phyloP scores from a whole-genome alignment of 257 asterid species.

The Salvia miltiorrhiza region DNA sequence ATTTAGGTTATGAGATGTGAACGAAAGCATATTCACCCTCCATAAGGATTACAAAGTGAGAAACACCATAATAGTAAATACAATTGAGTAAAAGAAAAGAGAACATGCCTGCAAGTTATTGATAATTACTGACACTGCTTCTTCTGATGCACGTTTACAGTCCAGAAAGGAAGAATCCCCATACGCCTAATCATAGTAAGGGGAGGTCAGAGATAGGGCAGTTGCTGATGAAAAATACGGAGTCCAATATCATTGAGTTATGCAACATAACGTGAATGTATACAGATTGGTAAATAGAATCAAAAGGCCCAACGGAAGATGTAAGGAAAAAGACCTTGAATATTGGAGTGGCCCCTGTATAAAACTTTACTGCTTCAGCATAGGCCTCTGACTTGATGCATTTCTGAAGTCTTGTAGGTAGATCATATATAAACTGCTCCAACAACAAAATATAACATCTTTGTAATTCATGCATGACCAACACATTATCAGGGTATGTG shows the following conservation, averaged over 20 bases:
- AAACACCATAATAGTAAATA: constrained; percentile 12
- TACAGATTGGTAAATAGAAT: constrained; percentile 11
- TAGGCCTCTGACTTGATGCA: constrained; percentile 95
- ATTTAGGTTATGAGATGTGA: neutral
- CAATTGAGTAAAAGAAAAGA: constrained; percentile 11
- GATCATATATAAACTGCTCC: constrained; percentile 96
- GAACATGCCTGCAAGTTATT: constrained; percentile 69
- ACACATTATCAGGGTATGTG: constrained; percentile 20
- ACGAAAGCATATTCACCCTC: constrained; percentile 9
- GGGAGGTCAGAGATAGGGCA: constrained; percentile 16
- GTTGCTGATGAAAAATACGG: constrained; percentile 19
- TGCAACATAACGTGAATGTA: constrained; percentile 2
- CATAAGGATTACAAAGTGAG: neutral
- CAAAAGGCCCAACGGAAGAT: neutral
- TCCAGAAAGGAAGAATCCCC: constrained; percentile 97
- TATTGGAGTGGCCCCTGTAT: constrained; percentile 95
- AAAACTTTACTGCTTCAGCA: constrained; percentile 91
- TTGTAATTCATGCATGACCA: constrained; percentile 37
- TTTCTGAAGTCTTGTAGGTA: constrained; percentile 85
- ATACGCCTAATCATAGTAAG: constrained; percentile 57
- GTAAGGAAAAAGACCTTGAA: constrained; percentile 64
- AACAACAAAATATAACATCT: constrained; percentile 40
- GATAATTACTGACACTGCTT: constrained; percentile 59
- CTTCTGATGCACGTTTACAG: constrained; percentile 91
- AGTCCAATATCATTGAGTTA: neutral